Evolutionary conservation across 2,329 filamentous ascomycete genomes (phyloP).

Genomic region (Teratosphaeriaceae sp.): DNA sequence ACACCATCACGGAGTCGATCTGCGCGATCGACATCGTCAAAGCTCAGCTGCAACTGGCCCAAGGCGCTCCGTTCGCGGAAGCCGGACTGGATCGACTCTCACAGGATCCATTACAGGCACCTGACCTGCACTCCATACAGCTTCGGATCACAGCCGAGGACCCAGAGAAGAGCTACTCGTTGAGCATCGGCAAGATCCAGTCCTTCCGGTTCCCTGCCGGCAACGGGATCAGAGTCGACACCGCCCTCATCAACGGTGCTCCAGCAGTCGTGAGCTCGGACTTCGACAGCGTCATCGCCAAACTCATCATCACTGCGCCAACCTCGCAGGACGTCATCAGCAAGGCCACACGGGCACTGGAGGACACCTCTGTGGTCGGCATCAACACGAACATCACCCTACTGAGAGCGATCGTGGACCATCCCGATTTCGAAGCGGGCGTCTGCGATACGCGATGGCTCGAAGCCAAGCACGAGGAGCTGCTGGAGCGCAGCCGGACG

Average conservation of each 20-base stretch:
- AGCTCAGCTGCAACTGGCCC: slow-evolving; percentile 48
- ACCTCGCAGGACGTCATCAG: slow-evolving; percentile 46
- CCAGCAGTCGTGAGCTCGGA: slow-evolving; percentile 45
- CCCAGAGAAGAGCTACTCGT: slow-evolving; percentile 44
- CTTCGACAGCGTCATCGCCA: slow-evolving; percentile 55
- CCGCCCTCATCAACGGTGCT: slow-evolving; percentile 41
- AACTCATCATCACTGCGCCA: slow-evolving; percentile 51
- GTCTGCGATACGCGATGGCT: slow-evolving; percentile 53
- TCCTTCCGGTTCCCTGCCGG: slow-evolving; percentile 50
- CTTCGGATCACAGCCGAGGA: slow-evolving; percentile 54
- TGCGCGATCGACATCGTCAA: slow-evolving; percentile 49
- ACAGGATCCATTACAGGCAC: slow-evolving; percentile 31
- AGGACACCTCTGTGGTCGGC: slow-evolving; percentile 50
- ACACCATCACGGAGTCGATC: slow-evolving; percentile 55
- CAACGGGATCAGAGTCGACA: slow-evolving; percentile 53
- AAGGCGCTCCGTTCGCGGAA: slow-evolving; percentile 39
- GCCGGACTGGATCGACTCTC: slow-evolving; percentile 19
- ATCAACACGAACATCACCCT: slow-evolving; percentile 53
- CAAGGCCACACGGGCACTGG: slow-evolving; percentile 50
- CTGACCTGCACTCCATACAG: slow-evolving; percentile 45
- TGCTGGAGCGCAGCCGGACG: slow-evolving; percentile 27
- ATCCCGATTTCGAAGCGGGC: slow-evolving; percentile 44
- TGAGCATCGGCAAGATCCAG: slow-evolving; percentile 55
- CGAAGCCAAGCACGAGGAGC: slow-evolving; percentile 39
- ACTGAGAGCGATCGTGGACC: slow-evolving; percentile 47